Evolutionary conservation across 2,329 filamentous ascomycete genomes (phyloP).

Genomic region (Beauveria medogensis): DNA sequence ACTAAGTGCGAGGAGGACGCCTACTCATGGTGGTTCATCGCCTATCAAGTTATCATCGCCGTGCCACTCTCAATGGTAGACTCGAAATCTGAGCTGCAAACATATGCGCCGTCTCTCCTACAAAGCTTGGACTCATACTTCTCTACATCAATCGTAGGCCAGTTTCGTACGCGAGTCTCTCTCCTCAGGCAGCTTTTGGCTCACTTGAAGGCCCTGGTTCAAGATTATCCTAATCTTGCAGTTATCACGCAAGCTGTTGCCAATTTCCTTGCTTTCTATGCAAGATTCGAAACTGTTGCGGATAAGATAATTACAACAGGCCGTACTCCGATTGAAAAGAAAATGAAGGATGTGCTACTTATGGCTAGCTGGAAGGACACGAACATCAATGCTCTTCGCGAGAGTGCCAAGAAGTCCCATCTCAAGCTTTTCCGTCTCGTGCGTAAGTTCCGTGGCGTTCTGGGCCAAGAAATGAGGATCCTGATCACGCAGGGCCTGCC

Average conservation of each 20-base stretch:
- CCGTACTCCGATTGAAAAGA: conserved; percentile 73
- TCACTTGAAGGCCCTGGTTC: conserved; percentile 55
- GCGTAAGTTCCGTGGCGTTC: conserved; percentile 74
- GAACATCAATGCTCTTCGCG: conserved; percentile 80
- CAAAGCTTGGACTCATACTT: conserved; percentile 74
- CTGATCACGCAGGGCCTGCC: conserved; percentile 54
- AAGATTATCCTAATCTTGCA: conserved; percentile 50
- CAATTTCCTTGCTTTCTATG: conserved; percentile 72
- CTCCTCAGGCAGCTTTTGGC: conserved; percentile 58
- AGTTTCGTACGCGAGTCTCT: conserved; percentile 64
- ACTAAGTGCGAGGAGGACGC: conserved; percentile 69
- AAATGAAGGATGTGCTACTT: conserved; percentile 86
- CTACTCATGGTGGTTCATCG: conserved; percentile 91
- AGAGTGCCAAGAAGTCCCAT: conserved; percentile 86
- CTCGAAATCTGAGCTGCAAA: conserved; percentile 48
- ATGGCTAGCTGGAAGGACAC: conserved; percentile 97
- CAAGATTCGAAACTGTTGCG: conserved; percentile 60
- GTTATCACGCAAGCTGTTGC: conserved; percentile 56
- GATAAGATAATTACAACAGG: conserved; percentile 57
- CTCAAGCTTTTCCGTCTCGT: conserved; percentile 87
- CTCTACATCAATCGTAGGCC: conserved; percentile 67
- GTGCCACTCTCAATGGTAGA: conserved; percentile 61
- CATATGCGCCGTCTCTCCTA: conserved; percentile 63
- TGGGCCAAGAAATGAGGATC: conserved; percentile 66
- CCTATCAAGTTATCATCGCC: conserved; percentile 81